Conservation (phyloP, 176 grass and related monocot genomes). For the Tuctoria greenei region DNA sequence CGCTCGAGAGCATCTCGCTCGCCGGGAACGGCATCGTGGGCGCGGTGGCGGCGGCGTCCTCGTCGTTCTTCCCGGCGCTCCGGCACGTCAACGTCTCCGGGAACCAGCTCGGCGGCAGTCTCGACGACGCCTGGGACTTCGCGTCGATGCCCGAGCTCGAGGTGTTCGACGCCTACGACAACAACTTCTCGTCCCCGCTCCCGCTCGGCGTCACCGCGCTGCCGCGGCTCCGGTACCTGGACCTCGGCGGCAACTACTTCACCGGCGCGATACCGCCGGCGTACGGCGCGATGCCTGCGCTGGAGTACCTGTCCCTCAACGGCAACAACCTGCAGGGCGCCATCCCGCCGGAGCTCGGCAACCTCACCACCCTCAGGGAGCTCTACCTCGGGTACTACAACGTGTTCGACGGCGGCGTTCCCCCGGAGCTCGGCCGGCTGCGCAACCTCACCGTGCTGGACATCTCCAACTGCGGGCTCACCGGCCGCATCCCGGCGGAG, state of each 20-base stretch:
- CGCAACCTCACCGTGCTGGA: conserved; percentile 54
- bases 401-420: conserved; percentile 67
- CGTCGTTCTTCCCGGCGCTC: conserved; percentile 53
- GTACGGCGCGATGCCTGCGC: conserved; percentile 54
- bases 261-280: conserved; percentile 52
- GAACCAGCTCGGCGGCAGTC: conserved; percentile 60
- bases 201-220: conserved; percentile 47
- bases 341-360: conserved; percentile 69
- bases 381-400: conserved; percentile 96
- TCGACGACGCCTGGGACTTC: conserved; percentile 74
- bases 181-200: conserved; percentile 78
- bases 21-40: conserved; percentile 75
- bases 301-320: conserved; percentile 95
- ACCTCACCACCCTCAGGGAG: conserved; percentile 60
- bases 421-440: conserved; percentile 52
- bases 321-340: conserved; percentile 74
- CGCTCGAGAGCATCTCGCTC: conserved; percentile 62
- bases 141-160: conserved; percentile 50
- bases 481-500: conserved; percentile 51
- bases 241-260: conserved; percentile 98
- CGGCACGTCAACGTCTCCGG: conserved; percentile 64
- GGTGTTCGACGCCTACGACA: conserved; percentile 95
- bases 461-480: conserved; percentile 76
- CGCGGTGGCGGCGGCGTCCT: conserved; percentile 11
- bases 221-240: conserved; percentile 61